phyloP scores from a whole-genome alignment of 257 asterid species.

The Ocimum tenuiflorum region DNA sequence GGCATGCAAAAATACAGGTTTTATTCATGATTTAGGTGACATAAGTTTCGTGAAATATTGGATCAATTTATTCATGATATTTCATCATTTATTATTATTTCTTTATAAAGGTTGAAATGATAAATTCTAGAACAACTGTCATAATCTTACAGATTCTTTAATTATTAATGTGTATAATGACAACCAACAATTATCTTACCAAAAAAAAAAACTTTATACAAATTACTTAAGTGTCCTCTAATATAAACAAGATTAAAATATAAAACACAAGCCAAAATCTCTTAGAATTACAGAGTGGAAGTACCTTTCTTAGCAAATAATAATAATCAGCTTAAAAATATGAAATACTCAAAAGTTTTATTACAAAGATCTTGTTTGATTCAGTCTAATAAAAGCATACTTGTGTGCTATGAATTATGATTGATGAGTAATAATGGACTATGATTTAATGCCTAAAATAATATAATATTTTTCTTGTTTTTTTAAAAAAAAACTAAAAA shows the following conservation, averaged over 20 bases:
- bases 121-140: background rate
- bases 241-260: background rate
- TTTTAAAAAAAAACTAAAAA: background rate
- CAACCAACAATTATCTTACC: background rate
- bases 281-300: background rate
- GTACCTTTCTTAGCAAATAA: background rate
- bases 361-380: conserved; percentile 13
- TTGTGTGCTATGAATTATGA: conserved; percentile 16
- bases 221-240: background rate
- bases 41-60: background rate
- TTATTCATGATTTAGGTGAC: background rate
- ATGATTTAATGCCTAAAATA: conserved; percentile 16
- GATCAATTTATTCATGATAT: background rate
- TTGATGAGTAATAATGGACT: conserved; percentile 21
- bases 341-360: background rate
- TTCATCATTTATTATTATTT: background rate
- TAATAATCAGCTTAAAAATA: background rate
- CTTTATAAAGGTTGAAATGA: background rate
- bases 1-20: background rate
- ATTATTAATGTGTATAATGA: background rate
- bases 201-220: too few relatives aligned
- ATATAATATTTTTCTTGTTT: background rate
- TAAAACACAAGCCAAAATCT: background rate
- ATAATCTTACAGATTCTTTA: background rate
- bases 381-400: conserved; percentile 4